Evolutionary conservation across 148 eudicot species (phyloP).

Genomic region (Beta vulgaris): DNA sequence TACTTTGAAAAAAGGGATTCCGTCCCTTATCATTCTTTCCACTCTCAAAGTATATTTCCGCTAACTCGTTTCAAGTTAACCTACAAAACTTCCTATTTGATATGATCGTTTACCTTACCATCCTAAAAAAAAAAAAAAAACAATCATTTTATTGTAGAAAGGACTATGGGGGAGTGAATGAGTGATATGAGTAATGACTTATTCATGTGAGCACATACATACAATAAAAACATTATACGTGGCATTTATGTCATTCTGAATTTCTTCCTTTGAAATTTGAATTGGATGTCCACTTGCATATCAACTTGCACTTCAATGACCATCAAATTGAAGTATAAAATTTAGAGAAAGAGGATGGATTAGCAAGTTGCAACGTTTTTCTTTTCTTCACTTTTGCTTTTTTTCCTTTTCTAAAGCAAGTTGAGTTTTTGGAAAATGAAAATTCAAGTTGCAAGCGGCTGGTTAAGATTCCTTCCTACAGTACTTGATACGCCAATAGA

Average conservation of each 20-base stretch:
- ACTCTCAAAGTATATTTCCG: too few relatives aligned
- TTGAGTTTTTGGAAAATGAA: constrained; percentile 17
- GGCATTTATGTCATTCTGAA: constrained; percentile 12
- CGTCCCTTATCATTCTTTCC: too few relatives aligned
- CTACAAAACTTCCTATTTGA: too few relatives aligned
- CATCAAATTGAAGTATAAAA: constrained; percentile 15
- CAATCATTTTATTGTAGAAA: too few relatives aligned
- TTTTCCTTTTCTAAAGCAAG: constrained; percentile 14
- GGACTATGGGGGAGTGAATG: not conserved
- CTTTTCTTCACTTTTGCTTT: not conserved
- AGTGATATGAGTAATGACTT: not conserved
- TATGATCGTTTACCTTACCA: too few relatives aligned
- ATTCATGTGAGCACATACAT: not conserved
- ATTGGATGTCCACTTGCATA: constrained; percentile 35
- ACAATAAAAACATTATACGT: not conserved
- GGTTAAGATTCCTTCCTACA: constrained; percentile 4
- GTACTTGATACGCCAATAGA: not conserved
- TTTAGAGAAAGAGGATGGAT: constrained; percentile 1
- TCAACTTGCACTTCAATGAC: constrained; percentile 34
- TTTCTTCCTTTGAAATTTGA: constrained; percentile 6
- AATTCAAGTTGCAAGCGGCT: constrained; percentile 19
- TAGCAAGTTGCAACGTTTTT: constrained; percentile 21
- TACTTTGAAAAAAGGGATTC: too few relatives aligned
- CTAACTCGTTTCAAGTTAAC: too few relatives aligned
- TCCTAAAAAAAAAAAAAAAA: too few relatives aligned